Evolutionary conservation across 1,139 yeast genomes (phyloP), one percentile per base, ranked within the genome.

Genomic region (Arxiozyma slooffiae): DNA sequence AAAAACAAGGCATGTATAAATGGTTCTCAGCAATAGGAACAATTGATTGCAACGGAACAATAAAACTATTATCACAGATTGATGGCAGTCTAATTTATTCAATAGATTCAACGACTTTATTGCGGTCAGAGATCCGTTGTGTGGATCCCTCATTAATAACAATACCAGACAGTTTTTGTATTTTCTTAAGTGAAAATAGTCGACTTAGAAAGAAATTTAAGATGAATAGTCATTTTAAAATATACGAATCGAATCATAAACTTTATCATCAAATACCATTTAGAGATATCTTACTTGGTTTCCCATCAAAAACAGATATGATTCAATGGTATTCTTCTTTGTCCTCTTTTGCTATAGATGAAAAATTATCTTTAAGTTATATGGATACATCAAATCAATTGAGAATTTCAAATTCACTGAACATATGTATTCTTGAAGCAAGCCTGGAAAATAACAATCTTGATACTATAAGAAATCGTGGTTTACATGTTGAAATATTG

Each of bases 281-380:
- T 9, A 56, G 58, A 53, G 72, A 77, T 52, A 69, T 82, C 1
- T 67, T 81, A 37, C 71, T 85, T 48, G 81, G 80, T 57, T 86
- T 87, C 57, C 83, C 85, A 1, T 70, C 81, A 41, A 80, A 80
- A 57, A 79, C 81, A 38, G 95, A 86, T 64, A 73, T 83, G 50
- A 94, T 84, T 58, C 94, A 85, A 64, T 88, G 96, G 96, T 75
- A 80, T 57, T 85, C 86, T 7, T 83, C 90, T 0, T 68, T 88
- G 52, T 78, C 77, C 53, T 78, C 86, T 22, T 81, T 85, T 61
- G 77, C 95, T 3, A 77, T 76, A 56, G 70, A 83, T 42, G 88
- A 83, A 55, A 78, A 48, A 7, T 47, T 63, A n/a, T 57, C 67
- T 14, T 42, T 63, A 23, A 56, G 53, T 34, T 66, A 61, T 11